Percentiles rank a stretch among this genome's conserved stretches.
These are phyloP conservation scores for Fusarium devonianum DNA, from an alignment of 2,329 filamentous ascomycete species.

Conservation along the genomic window DNA sequence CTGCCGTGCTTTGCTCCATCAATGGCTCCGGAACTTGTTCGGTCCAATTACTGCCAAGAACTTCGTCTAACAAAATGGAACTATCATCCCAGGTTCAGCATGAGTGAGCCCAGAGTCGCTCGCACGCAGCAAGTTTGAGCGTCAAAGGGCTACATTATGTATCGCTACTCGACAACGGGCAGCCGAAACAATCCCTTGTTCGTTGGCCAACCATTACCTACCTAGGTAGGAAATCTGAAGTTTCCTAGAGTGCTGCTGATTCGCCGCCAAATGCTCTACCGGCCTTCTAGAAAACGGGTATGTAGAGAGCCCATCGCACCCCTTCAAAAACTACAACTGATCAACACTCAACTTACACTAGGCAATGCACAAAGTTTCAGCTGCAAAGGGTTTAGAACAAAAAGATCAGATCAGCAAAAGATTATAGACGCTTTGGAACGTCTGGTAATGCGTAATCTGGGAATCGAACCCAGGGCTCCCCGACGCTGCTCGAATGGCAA, in stretches of 20 bases:
- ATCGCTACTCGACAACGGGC: conserved; percentile 4
- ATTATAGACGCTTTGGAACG: accelerated
- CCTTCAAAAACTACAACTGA: background rate
- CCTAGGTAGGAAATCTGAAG: too few species aligned
- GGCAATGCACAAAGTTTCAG: background rate
- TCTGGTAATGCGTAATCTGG: conserved; percentile 19
- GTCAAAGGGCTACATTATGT: too few species aligned
- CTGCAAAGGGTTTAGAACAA: background rate
- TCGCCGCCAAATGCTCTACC: conserved; percentile 2
- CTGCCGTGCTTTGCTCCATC: too few species aligned
- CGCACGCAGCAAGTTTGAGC: too few species aligned
- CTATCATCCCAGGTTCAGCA: background rate
- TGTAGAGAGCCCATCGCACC: background rate
- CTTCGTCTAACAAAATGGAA: too few species aligned
- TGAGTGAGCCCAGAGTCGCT: too few species aligned
- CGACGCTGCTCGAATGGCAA: conserved; percentile 27
- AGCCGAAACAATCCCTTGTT: conserved; percentile 1
- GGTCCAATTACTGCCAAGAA: too few species aligned
- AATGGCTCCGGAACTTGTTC: too few species aligned
- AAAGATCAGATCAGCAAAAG: background rate
- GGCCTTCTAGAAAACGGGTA: conserved; percentile 8
- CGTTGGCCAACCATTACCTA: background rate
- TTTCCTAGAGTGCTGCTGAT: conserved; percentile 5
- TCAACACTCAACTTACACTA: background rate
- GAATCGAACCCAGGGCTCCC: conserved; percentile 36